phyloP scores from a whole-genome alignment of 2,329 filamentous ascomycete species.

The Plectosphaerella cucumerina region DNA sequence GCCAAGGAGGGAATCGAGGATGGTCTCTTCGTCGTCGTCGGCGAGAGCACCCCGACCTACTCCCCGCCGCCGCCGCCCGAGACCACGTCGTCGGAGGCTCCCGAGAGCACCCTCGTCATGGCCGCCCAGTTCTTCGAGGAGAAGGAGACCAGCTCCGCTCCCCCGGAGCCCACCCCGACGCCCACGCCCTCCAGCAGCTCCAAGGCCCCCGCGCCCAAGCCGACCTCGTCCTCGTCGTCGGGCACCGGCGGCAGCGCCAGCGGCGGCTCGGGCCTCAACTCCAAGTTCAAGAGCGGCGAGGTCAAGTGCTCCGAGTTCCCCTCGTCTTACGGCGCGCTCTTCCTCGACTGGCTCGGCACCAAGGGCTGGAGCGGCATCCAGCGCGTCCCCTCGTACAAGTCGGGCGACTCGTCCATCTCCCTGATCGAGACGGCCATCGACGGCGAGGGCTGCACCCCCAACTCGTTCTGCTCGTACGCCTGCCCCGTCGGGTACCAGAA shows the following conservation, averaged over 20 bases:
- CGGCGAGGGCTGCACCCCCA: conserved; percentile 56
- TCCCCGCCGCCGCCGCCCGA: conserved; percentile 36
- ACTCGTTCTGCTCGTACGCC: conserved; percentile 83
- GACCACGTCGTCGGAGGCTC: conserved; percentile 28
- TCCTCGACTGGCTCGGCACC: conserved; percentile 63
- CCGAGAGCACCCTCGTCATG: conserved; percentile 27
- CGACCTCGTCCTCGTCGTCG: conserved; percentile 17
- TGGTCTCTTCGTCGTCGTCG: conserved; percentile 65
- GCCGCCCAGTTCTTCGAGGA: conserved; percentile 50
- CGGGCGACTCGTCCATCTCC: conserved; percentile 50
- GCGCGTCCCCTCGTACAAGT: conserved; percentile 47
- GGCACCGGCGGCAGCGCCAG: conserved; percentile 16
- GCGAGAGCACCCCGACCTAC: conserved; percentile 52
- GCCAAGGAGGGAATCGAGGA: conserved; percentile 69
- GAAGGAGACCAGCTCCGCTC: conserved; percentile 27
- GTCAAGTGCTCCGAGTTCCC: conserved; percentile 73
- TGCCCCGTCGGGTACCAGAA: conserved; percentile 92
- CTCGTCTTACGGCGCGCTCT: conserved; percentile 72
- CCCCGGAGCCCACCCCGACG: conserved; percentile 19
- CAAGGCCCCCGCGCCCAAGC: conserved; percentile 18
- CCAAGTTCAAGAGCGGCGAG: conserved; percentile 71
- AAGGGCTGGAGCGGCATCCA: conserved; percentile 81
- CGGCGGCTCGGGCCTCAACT: conserved; percentile 51
- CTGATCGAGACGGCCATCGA: conserved; percentile 61
- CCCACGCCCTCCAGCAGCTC: conserved; percentile 17